phyloP scores from a whole-genome alignment of 2,329 filamentous ascomycete species.

The Xylariomycetidae sp. region DNA sequence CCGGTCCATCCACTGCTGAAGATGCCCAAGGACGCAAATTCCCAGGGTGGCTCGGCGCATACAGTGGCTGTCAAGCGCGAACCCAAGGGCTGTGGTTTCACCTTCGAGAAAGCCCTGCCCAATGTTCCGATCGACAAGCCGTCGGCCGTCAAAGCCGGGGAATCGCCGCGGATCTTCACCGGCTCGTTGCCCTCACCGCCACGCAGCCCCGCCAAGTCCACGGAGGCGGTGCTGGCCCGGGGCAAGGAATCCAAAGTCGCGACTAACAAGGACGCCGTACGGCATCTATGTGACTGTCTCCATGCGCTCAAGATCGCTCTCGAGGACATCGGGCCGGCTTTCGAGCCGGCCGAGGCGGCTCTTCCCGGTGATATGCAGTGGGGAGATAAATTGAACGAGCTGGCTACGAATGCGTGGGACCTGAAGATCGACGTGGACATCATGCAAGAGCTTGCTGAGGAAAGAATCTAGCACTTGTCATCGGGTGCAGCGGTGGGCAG shows the following conservation, averaged over 20 bases:
- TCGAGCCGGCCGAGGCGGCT: neutral
- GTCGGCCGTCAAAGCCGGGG: neutral
- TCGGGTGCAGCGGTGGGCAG: too few relatives aligned
- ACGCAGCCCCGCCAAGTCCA: neutral
- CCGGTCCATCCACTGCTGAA: slow-evolving; percentile 4
- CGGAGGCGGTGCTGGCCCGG: neutral
- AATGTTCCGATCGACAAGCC: neutral
- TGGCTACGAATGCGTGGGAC: neutral
- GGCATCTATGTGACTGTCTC: neutral
- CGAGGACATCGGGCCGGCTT: neutral
- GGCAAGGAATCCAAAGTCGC: neutral
- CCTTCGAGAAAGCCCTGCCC: neutral
- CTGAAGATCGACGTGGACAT: neutral
- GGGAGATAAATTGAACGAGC: neutral
- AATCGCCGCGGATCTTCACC: neutral
- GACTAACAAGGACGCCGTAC: neutral
- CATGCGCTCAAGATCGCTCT: neutral
- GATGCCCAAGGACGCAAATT: slow-evolving; percentile 2
- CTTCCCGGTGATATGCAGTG: neutral
- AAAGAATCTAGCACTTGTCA: neutral
- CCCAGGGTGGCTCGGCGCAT: neutral
- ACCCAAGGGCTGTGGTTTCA: neutral
- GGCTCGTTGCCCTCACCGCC: neutral
- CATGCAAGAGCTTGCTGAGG: slow-evolving; percentile 1
- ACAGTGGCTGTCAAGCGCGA: neutral